Percentiles rank a stretch among this genome's conserved stretches.
Conservation (phyloP, 257 asterid genomes). For the Lavandula angustifolia region DNA sequence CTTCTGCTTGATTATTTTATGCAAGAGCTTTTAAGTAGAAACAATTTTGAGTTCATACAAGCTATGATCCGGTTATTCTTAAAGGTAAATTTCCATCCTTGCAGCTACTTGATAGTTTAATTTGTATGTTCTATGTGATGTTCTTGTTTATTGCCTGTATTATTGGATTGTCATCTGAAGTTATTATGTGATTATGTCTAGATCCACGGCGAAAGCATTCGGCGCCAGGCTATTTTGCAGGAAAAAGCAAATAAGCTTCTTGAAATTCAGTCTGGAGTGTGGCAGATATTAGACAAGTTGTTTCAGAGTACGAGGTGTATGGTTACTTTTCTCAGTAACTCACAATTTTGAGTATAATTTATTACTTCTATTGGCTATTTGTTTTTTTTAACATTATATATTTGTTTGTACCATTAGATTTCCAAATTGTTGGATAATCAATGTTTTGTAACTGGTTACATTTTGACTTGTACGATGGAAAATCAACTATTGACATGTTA, state of each 20-base stretch:
- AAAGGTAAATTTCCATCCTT: conserved; percentile 50
- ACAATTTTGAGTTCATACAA: conserved; percentile 80
- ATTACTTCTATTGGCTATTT: conserved; percentile 12
- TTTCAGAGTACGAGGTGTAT: conserved; percentile 79
- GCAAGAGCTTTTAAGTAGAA: conserved; percentile 64
- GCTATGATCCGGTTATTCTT: conserved; percentile 75
- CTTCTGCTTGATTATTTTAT: conserved; percentile 75
- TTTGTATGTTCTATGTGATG: background rate
- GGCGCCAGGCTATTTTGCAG: conserved; percentile 58
- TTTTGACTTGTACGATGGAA: background rate
- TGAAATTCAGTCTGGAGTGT: conserved; percentile 62
- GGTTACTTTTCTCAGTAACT: conserved; percentile 76
- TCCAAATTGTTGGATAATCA: background rate
- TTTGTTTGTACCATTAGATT: background rate
- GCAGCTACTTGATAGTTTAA: background rate
- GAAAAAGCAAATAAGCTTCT: conserved; percentile 66
- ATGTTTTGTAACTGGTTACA: background rate
- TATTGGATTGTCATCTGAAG: background rate
- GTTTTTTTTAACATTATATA: conserved; percentile 21
- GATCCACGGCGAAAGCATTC: conserved; percentile 87
- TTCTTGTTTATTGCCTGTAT: conserved; percentile 21
- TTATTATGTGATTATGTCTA: conserved; percentile 32
- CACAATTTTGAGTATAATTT: conserved; percentile 56
- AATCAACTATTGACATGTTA: too few relatives aligned
- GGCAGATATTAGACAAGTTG: conserved; percentile 71